These are phyloP conservation scores for Rhinocladiella similis DNA, from an alignment of 2,329 filamentous ascomycete genomes.

Conservation along the genomic window DNA sequence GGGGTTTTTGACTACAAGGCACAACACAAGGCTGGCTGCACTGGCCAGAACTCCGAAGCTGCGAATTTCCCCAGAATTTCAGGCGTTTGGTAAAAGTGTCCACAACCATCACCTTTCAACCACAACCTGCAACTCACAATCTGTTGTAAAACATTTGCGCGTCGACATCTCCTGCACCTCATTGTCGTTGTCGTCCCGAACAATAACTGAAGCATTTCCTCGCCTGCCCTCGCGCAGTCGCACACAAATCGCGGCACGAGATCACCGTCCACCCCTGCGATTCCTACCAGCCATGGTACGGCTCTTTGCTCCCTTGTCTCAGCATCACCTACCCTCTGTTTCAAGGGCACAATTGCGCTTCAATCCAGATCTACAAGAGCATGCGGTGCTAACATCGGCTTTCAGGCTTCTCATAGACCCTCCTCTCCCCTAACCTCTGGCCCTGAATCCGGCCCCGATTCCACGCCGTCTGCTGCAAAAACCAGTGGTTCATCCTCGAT, in stretches of 20 bases:
- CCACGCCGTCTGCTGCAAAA: slow-evolving; percentile 50
- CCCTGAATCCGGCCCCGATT: slow-evolving; percentile 47
- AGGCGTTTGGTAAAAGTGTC: slow-evolving; percentile 17
- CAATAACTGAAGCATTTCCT: background rate
- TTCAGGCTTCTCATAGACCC: slow-evolving; percentile 29
- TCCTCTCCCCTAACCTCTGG: slow-evolving; percentile 46
- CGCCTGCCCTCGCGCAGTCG: too few relatives aligned
- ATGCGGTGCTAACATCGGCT: background rate
- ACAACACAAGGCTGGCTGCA: background rate
- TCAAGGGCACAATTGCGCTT: too few relatives aligned
- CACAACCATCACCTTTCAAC: slow-evolving; percentile 4
- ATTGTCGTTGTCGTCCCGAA: too few relatives aligned
- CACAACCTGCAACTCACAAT: background rate
- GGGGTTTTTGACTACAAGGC: background rate
- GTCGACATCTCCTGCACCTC: background rate
- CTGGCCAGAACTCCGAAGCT: background rate
- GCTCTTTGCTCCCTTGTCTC: background rate
- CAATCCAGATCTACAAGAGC: too few relatives aligned
- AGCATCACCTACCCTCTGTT: too few relatives aligned
- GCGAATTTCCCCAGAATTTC: slow-evolving; percentile 16
- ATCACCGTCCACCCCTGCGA: background rate
- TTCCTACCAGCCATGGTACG: background rate
- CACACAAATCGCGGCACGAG: background rate
- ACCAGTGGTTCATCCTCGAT: slow-evolving; percentile 67
- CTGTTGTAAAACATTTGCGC: background rate